Evolutionary conservation across 768 basidiomycete genomes (phyloP).

Genomic region (Panellus pusillus): DNA sequence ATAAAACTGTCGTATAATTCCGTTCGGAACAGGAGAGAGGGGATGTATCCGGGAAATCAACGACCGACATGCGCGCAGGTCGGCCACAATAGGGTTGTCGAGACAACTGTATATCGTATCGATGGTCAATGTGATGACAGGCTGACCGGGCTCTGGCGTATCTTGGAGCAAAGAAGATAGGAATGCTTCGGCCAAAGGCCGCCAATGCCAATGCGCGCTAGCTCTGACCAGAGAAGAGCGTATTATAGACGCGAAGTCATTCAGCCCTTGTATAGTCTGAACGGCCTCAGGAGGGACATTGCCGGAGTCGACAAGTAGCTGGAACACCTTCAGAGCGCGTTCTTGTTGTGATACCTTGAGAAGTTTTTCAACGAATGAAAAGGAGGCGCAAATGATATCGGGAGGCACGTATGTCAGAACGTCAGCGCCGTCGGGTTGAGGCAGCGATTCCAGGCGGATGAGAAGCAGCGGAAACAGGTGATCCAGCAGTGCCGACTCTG

Average conservation of each 20-base stretch:
- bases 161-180: conserved; percentile 32
- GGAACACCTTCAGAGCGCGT: conserved; percentile 48
- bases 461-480: conserved; percentile 34
- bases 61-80: conserved; percentile 39
- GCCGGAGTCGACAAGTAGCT: conserved; percentile 42
- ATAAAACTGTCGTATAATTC: conserved; percentile 50
- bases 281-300: conserved; percentile 51
- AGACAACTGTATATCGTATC: conserved; percentile 46
- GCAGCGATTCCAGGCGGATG: conserved; percentile 24
- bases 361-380: conserved; percentile 44
- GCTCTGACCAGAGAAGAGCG: conserved; percentile 50
- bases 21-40: conserved; percentile 40
- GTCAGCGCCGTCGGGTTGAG: conserved; percentile 27
- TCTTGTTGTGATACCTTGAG: conserved; percentile 33
- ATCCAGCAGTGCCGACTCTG: conserved; percentile 26
- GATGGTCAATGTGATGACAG: conserved; percentile 37
- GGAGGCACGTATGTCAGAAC: conserved; percentile 41
- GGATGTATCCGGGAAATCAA: conserved; percentile 43
- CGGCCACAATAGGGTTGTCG: conserved; percentile 32
- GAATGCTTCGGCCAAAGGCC: conserved; percentile 39
- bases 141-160: conserved; percentile 17
- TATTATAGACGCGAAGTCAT: conserved; percentile 49
- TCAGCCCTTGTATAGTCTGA: conserved; percentile 33
- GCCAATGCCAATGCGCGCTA: conserved; percentile 57
- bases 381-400: conserved; percentile 38